Base-by-base conservation (phyloP, 2,329 filamentous ascomycete species). In the Xylariaceae sp. region DNA sequence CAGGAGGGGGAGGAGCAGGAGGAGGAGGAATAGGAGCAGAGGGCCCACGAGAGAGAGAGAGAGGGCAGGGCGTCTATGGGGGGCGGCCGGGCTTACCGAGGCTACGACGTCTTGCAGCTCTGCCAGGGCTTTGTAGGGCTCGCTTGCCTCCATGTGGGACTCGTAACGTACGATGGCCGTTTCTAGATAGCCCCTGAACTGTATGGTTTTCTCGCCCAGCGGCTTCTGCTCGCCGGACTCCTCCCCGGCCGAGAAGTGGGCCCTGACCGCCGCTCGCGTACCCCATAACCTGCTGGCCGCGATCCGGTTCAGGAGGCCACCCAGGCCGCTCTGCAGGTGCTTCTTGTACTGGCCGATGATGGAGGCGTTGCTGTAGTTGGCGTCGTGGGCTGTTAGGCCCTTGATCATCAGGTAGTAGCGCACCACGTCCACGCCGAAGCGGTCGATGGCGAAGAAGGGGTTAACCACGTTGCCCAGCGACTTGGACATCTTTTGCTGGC, bases 391-490 rank as follows among this genome's bases (percentile, higher is more conserved):
- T 21, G 94, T 75, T 15, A 80, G 83, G 26, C 87, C 89, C 40
- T 89, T 81, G 40, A 82, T 75, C 43, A 87, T 75, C 44, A 98
- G 74, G 58, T 90, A 98, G 61, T 84, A 96, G 8, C 92, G 81
- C 70, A 98, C 78, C 1, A 80, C 72, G 56, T 98, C 93, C 4
- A 88, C 68, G 3, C 87, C 88, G 61, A 88, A 98, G 5, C 89
- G 76, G 43, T 94, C 81, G 30, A 96, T 73, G 10, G 92, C 92
- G 46, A 87, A 87, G 53, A 93, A 88, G 0, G 92, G 92, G 52
- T 94, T 92, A 27, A 98, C 90, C 2, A 94, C 90, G 55, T 95
- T 95, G 42, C 92, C 92, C 2, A 83, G 77, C 1, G 86, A 94
- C 59, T 98, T 98, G 40, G 89, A 90, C 89, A 98, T 98, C 60